Evolutionary conservation across 192 early-diverging fungal species (phyloP), one percentile per base, ranked within the genome.

Genomic region (Coemansia javaensis): DNA sequence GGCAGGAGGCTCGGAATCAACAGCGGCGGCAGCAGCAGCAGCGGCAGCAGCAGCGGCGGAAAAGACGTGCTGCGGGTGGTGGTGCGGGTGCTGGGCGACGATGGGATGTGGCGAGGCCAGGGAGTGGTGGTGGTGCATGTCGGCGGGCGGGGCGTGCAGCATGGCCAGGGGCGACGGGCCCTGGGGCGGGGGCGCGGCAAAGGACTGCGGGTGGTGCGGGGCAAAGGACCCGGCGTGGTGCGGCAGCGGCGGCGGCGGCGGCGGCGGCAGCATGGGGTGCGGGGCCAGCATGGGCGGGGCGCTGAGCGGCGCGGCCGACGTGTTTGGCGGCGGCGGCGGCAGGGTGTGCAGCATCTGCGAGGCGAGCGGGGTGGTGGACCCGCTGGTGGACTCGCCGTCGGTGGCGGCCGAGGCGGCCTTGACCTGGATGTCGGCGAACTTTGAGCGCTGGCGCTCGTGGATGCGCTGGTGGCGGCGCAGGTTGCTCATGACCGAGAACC

Each of bases 401-500:
- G 20, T 40, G 10, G 41, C 42, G 4, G 27, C 28, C 7, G 33
- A 22, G 13, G 18, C 32, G 22, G 40, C 23, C 40, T 41, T 9
- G 8, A 14, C 33, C 15, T 70, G 54, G 22, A 56, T 58, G 17
- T 55, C 57, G 20, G 56, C 56, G 20, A 64, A 54, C 52, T 72
- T 72, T 28, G 49, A 38, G n/a, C 56, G 18, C 68, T 73, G 70
- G 7, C 74, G 56, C 43, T 77, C 55, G 41, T 84, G 82, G 43
- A 81, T 79, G 30, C 76, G 67, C 56, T 67, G 74, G 47, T 85
- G 83, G 14, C 83, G 77, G 17, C 83, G 71, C 52, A 85, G 59
- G 48, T 85, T 85, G 59, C 82, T 83, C 48, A 82, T 74, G 25
- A 85, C 83, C 8, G 83, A 85, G 55, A 85, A 85, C 34, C 66